These are phyloP conservation scores for Evansstolkia leycettana DNA, from an alignment of 495 filamentous ascomycete genomes.

Conservation along the genomic window DNA sequence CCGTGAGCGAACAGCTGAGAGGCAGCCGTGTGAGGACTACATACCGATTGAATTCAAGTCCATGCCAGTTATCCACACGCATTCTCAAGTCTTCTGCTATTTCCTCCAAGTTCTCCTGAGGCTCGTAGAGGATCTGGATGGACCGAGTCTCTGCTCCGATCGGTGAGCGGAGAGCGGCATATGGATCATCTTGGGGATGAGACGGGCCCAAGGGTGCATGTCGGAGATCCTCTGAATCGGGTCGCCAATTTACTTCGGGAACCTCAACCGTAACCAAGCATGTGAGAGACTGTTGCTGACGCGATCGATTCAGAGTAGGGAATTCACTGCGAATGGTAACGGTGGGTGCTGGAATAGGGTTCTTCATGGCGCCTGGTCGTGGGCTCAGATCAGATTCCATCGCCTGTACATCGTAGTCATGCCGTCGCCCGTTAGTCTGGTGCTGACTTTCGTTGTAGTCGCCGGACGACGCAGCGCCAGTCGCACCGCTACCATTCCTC, in stretches of 20 bases:
- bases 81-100: slow-evolving; percentile 77
- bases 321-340: slow-evolving; percentile 95
- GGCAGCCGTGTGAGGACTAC: slow-evolving; percentile 2
- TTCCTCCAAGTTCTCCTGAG: slow-evolving; percentile 59
- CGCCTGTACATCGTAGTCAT: slow-evolving; percentile 92
- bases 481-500: slow-evolving; percentile 65
- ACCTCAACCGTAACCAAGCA: slow-evolving; percentile 94
- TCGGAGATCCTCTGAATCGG: slow-evolving; percentile 73
- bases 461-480: slow-evolving; percentile 58
- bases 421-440: slow-evolving; percentile 44
- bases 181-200: slow-evolving; percentile 36
- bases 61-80: slow-evolving; percentile 97
- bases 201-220: slow-evolving; percentile 43
- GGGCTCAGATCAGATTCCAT: slow-evolving; percentile 84
- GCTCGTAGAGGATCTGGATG: slow-evolving; percentile 27
- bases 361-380: slow-evolving; percentile 54
- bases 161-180: slow-evolving; percentile 16
- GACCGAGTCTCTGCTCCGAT: slow-evolving; percentile 19
- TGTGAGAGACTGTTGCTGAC: slow-evolving; percentile 89
- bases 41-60: slow-evolving; percentile 84
- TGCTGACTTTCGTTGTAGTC: slow-evolving; percentile 60
- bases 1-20: slow-evolving; percentile 1
- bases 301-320: slow-evolving; percentile 80
- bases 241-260: slow-evolving; percentile 81
- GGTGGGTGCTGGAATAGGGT: slow-evolving; percentile 81